Evolutionary conservation across 768 basidiomycete genomes (phyloP).

Genomic region (Leccinum fibrillosum): DNA sequence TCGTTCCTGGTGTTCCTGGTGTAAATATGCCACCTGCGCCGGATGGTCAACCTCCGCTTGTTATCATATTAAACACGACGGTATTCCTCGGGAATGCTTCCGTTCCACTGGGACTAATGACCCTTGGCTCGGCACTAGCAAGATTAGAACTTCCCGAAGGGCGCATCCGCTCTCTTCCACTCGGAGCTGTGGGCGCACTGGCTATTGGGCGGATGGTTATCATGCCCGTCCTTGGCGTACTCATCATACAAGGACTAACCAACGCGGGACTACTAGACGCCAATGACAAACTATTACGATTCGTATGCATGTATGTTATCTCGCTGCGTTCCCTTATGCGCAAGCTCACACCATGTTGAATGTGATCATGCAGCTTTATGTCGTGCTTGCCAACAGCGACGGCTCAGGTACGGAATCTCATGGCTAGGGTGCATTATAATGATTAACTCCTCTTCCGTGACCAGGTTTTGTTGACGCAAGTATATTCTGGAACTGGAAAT

Average conservation of each 20-base stretch:
- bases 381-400: conserved; percentile 62
- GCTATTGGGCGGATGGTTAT: conserved; percentile 55
- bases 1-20: conserved; percentile 43
- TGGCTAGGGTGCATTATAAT: not conserved
- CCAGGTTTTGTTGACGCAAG: conserved; percentile 62
- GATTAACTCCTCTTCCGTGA: not conserved
- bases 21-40: conserved; percentile 50
- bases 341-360: not conserved
- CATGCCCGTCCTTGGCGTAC: conserved; percentile 58
- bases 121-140: conserved; percentile 61
- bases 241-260: conserved; percentile 52
- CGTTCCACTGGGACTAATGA: conserved; percentile 61
- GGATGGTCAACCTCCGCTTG: conserved; percentile 65
- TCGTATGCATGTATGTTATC: conserved; percentile 62
- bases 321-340: not conserved
- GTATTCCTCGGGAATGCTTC: conserved; percentile 60
- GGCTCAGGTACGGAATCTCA: conserved; percentile 41
- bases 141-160: conserved; percentile 47
- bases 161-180: conserved; percentile 44
- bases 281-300: conserved; percentile 57
- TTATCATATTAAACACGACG: conserved; percentile 54
- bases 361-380: conserved; percentile 40
- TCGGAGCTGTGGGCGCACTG: conserved; percentile 51
- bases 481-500: conserved; percentile 61
- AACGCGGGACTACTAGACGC: conserved; percentile 42